Evolutionary conservation across 2,329 filamentous ascomycete species (phyloP), one percentile per base, ranked within the genome.

Genomic region (Aspergillus costaricaensis): DNA sequence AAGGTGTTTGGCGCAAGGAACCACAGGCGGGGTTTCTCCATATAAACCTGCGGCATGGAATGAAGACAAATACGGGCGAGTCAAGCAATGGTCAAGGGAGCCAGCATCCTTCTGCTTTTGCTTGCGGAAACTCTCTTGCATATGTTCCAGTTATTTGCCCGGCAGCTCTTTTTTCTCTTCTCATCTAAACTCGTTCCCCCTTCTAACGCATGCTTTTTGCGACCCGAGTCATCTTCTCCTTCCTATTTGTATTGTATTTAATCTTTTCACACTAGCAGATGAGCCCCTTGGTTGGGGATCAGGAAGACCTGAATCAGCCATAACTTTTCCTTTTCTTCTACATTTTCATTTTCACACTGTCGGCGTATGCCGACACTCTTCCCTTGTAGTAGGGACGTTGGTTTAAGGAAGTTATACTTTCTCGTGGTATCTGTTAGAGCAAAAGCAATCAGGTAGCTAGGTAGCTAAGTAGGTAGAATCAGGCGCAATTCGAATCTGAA

Each of bases 191-290:
- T 65, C 65, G 62, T 63, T 64, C 63, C 60, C 65, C 62, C 32
- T 59, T 38, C 51, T 65, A 62, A 58, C 59, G 52, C 57, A 51
- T 62, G 50, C 58, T 55, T 49, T 60, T 59, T 44, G 36, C 38
- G 15, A 12, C 25, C 14, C 17, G n/a, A 30, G 15, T 44, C 52
- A 55, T 30, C 23, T 21, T 44, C 60, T 61, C 62, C 47, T 64
- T 67, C 63, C 60, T 50, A 67, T 66, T 62, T 71, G 69, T 73
- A 73, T 67, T 73, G 72, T 72, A 73, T 67, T 68, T 72, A 71
- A 68, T 69, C 63, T 59, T 54, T 58, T 55, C 49, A 56, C 53
- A 55, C 48, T 62, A 60, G 53, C 56, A 63, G 56, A 61, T 53
- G 59, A 52, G 58, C 30, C 27, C 32, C 32, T 63, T 58, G 50